Evolutionary conservation across 805 yeast genomes (phyloP).

Genomic region (Saturnispora silvae): DNA sequence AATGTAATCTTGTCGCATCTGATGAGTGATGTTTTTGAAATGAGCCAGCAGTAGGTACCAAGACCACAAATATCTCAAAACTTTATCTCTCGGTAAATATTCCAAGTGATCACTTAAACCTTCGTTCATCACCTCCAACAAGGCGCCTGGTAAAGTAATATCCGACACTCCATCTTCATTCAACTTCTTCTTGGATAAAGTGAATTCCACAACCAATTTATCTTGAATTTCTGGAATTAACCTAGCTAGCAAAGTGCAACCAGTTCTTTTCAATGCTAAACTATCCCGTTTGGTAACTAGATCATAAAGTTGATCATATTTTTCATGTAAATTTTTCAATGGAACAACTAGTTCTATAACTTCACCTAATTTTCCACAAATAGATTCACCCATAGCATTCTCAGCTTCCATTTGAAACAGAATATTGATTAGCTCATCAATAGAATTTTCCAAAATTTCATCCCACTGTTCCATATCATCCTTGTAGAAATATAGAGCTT

Average conservation of each 20-base stretch:
- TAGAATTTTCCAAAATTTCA: slow-evolving; percentile 28
- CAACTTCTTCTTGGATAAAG: slow-evolving; percentile 35
- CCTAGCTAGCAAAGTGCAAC: slow-evolving; percentile 29
- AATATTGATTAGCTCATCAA: slow-evolving; percentile 35
- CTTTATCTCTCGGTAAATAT: slow-evolving; percentile 26
- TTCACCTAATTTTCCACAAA: slow-evolving; percentile 26
- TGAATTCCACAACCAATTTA: slow-evolving; percentile 50
- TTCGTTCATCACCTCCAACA: slow-evolving; percentile 29
- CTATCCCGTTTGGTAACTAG: slow-evolving; percentile 21
- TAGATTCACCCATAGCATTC: slow-evolving; percentile 26
- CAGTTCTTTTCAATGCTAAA: slow-evolving; percentile 34
- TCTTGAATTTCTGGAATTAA: slow-evolving; percentile 42
- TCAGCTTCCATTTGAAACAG: slow-evolving; percentile 16
- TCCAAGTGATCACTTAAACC: slow-evolving; percentile 30
- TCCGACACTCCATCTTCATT: slow-evolving; percentile 21
- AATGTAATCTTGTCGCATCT: slow-evolving; percentile 51
- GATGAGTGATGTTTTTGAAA: slow-evolving; percentile 55
- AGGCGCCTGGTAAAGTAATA: slow-evolving; percentile 30
- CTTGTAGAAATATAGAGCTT: slow-evolving; percentile 21
- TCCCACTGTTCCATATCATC: slow-evolving; percentile 25
- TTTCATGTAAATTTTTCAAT: slow-evolving; percentile 22
- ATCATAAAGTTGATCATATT: slow-evolving; percentile 28
- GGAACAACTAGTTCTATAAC: slow-evolving; percentile 23
- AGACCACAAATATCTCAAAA: slow-evolving; percentile 45
- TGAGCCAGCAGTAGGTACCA: slow-evolving; percentile 57